Conservation (phyloP, 768 basidiomycete genomes). For the Tylopilus sp. region DNA sequence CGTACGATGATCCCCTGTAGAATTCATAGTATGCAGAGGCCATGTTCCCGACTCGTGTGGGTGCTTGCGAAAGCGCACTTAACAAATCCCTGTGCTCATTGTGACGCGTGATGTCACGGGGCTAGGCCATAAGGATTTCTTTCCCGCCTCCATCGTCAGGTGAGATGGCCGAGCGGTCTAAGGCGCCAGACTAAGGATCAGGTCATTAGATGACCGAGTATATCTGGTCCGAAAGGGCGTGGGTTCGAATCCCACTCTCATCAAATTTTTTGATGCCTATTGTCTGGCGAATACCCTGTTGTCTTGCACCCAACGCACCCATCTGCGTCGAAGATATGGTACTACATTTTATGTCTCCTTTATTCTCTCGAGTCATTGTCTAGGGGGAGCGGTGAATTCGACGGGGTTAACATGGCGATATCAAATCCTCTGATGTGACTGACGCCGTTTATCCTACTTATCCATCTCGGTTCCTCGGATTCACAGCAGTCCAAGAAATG, state of each 20-base stretch:
- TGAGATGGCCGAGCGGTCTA: conserved; percentile 60
- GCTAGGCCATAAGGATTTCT: rapidly evolving
- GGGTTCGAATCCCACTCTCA: conserved; percentile 42
- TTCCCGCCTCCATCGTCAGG: background rate
- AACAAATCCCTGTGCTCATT: no score
- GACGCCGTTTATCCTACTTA: background rate
- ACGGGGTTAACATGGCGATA: background rate
- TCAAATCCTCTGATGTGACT: background rate
- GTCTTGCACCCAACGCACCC: no score
- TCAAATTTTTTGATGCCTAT: conserved; percentile 22
- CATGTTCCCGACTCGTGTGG: conserved; percentile 40
- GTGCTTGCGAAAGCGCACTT: conserved; percentile 4
- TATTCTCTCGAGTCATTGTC: no score
- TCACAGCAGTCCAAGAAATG: background rate
- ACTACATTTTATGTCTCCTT: background rate
- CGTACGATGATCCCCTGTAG: conserved; percentile 88
- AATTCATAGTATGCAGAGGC: conserved; percentile 89
- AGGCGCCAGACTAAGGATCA: conserved; percentile 59
- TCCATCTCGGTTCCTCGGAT: background rate
- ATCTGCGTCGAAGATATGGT: no score
- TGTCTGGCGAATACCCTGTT: no score
- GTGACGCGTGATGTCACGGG: conserved; percentile 27
- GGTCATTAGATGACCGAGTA: conserved; percentile 28
- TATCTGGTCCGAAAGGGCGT: conserved; percentile 41
- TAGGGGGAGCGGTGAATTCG: background rate